A percentile compares a stretch with the other conserved stretches of the same genome.
Evolutionary conservation across 164 flowering plant species (phyloP).

Genomic region (Dillenia suffruticosa): DNA sequence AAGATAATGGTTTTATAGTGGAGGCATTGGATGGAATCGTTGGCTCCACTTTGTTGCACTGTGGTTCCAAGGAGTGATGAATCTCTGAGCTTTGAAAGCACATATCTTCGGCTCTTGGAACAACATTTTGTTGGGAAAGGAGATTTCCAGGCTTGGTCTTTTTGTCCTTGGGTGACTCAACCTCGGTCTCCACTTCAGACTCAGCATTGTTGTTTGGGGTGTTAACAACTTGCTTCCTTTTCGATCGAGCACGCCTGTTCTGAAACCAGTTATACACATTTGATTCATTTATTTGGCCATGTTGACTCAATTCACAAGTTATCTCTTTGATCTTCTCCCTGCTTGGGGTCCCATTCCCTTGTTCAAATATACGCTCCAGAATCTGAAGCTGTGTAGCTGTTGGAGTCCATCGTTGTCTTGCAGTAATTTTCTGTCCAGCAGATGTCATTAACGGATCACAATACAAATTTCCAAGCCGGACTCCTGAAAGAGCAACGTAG

Average conservation of each 20-base stretch:
- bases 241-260: conserved; percentile 87
- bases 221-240: conserved; percentile 51
- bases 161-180: conserved; percentile 59
- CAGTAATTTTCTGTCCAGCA: conserved; percentile 55
- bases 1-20: conserved; percentile 35
- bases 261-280: conserved; percentile 97
- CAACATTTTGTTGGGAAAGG: conserved; percentile 26
- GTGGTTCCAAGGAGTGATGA: conserved; percentile 40
- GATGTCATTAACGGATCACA: conserved; percentile 71
- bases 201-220: conserved; percentile 29
- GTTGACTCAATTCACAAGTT: conserved; percentile 67
- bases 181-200: conserved; percentile 74
- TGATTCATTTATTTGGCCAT: conserved; percentile 84
- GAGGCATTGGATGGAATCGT: conserved; percentile 31
- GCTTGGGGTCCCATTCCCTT: conserved; percentile 91
- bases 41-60: conserved; percentile 29
- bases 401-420: conserved; percentile 97
- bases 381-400: conserved; percentile 91
- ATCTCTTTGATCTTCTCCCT: conserved; percentile 80
- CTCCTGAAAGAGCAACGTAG: conserved; percentile 43
- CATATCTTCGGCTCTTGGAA: conserved; percentile 39
- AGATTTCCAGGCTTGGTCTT: conserved; percentile 50
- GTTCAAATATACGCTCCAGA: conserved; percentile 83
- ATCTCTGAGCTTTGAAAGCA: conserved; percentile 63
- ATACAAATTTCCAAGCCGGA: conserved; percentile 73